Evolutionary conservation across 2,329 filamentous ascomycete species (phyloP), one percentile per base, ranked within the genome.

Genomic region (Hypoxylon sp.): DNA sequence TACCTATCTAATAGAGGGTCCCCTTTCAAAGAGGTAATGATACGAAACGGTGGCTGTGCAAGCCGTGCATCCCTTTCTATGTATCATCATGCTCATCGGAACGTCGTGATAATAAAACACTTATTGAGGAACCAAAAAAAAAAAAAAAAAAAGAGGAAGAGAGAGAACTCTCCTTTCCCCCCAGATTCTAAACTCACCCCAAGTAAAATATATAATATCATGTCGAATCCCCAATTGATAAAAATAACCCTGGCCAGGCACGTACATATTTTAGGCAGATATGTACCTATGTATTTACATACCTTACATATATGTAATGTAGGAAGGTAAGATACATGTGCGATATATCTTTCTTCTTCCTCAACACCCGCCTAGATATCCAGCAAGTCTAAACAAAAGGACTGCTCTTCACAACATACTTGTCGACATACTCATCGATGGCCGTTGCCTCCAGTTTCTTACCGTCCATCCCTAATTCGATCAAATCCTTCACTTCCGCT

Each of bases 371-470:
- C 47, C 19, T 64, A 58, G 37, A 53, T 62, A 31, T 29, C 33
- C 22, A 26, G 14, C 48, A 57, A 70, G 56, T 63, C 64, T 80
- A 83, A 65, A 86, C 75, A 71, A 90, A 90, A 78, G 88, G 85
- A 82, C 88, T 90, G 73, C 89, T 83, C 83, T 89, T 85, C 73
- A 86, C 85, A 62, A 84, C 83, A 76, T 90, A 79, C 63, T 75
- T 78, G 80, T 98, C 94, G 73, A 99, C 92, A 79, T 98, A 98
- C 84, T 96, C 89, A 81, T 99, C 95, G 35, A 98, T 91, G 60
- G 93, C 87, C 85, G 92, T 92, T 76, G 86, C 83, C 84, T 97
- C 93, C 61, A 98, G 84, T 81, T 87, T 90, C 81, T 90, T 88
- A 66, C 86, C 83, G 80, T 97, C 89, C 81, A 91, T 88, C 74